A percentile compares a stretch with the other conserved stretches of the same genome.
These are phyloP conservation scores for Panicum virgatum DNA, from an alignment of 202 grass and related monocot genomes.

Conservation along the genomic window DNA sequence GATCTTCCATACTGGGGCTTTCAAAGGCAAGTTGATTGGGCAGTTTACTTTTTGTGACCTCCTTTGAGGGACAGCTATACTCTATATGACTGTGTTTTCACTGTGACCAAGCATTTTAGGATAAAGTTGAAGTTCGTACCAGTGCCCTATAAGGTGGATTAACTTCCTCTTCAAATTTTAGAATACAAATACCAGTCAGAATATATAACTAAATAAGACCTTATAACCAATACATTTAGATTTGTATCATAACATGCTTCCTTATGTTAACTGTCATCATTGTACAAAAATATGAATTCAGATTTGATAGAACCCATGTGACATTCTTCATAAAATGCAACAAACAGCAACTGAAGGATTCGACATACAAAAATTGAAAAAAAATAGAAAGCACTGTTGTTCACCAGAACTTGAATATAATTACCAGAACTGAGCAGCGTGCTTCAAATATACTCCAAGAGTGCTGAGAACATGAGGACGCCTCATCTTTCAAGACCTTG, in stretches of 20 bases:
- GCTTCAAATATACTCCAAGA: conserved; percentile 18
- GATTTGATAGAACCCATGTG: neutral
- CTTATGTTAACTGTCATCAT: neutral
- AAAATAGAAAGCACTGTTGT: neutral
- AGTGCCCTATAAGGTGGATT: neutral
- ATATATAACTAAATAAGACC: neutral
- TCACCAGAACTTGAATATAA: neutral
- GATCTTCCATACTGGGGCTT: neutral
- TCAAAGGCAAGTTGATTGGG: neutral
- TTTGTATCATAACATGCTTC: neutral
- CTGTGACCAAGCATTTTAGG: neutral
- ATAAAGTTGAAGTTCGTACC: neutral
- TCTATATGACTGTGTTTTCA: neutral
- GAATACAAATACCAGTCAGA: neutral
- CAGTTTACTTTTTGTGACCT: neutral
- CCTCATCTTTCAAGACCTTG: conserved; percentile 28
- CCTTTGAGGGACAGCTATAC: neutral
- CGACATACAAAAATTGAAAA: neutral
- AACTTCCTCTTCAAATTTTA: neutral
- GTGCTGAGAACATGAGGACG: neutral
- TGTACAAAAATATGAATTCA: neutral
- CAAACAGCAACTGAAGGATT: neutral
- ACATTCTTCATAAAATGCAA: neutral
- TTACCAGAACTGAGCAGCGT: conserved; percentile 33
- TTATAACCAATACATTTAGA: neutral